A percentile compares a stretch with the other conserved stretches of the same genome.
These are phyloP conservation scores for Schoenoplectus triqueter DNA, from an alignment of 202 grass and related monocot genomes.

Conservation along the genomic window DNA sequence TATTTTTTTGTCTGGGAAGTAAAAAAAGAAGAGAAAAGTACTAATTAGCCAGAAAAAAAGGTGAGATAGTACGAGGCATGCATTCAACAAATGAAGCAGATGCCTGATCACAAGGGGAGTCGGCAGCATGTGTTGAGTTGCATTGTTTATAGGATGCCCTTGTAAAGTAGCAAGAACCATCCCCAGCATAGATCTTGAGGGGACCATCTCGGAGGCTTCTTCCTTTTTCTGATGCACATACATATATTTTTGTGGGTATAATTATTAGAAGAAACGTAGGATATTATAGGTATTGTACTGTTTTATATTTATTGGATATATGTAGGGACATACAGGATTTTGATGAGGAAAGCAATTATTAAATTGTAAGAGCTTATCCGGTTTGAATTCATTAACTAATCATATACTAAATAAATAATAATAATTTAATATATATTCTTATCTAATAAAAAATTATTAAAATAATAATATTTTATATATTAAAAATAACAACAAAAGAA, in stretches of 20 bases:
- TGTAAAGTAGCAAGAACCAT: slow-evolving; percentile 26
- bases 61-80: slow-evolving; percentile 55
- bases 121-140: slow-evolving; percentile 68
- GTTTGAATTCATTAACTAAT: no score
- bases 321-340: not conserved
- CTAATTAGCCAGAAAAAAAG: slow-evolving; percentile 20
- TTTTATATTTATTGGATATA: not conserved
- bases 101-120: slow-evolving; percentile 71
- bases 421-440: no score
- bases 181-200: slow-evolving; percentile 25
- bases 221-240: slow-evolving; percentile 18
- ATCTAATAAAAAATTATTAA: no score
- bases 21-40: slow-evolving; percentile 19
- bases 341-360: no score
- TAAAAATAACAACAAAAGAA: no score
- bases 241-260: slow-evolving; percentile 8
- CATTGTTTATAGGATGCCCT: slow-evolving; percentile 7
- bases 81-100: slow-evolving; percentile 60
- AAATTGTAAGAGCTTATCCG: no score
- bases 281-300: not conserved
- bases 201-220: not conserved
- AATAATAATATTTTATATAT: no score
- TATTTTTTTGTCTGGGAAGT: slow-evolving; percentile 12
- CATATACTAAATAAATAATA: no score
- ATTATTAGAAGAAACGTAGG: not conserved